Evolutionary conservation across 805 yeast species (phyloP).

Genomic region (Saturnispora serradocipensis): DNA sequence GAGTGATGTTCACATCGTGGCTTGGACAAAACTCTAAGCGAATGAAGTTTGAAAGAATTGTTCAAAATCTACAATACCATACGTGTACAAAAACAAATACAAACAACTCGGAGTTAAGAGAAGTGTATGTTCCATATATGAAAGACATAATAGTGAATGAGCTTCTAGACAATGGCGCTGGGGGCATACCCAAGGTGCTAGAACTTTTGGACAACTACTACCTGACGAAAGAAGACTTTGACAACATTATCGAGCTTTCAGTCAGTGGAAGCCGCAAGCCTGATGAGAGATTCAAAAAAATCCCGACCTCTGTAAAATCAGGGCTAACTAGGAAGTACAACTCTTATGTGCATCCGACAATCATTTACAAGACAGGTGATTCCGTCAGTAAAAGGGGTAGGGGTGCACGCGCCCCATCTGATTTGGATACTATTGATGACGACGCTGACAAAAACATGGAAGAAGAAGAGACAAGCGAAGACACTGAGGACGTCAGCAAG

Average conservation of each 20-base stretch:
- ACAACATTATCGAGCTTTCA: slow-evolving; percentile 71
- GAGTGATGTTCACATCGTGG: slow-evolving; percentile 77
- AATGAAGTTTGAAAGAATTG: slow-evolving; percentile 64
- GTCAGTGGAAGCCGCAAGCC: slow-evolving; percentile 45
- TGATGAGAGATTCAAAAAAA: slow-evolving; percentile 42
- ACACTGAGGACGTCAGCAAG: slow-evolving; percentile 43
- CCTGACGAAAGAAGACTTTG: slow-evolving; percentile 89
- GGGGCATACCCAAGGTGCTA: slow-evolving; percentile 58
- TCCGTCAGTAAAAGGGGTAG: slow-evolving; percentile 36
- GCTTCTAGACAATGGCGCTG: slow-evolving; percentile 43
- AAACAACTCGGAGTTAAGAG: slow-evolving; percentile 61
- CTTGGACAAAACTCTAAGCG: slow-evolving; percentile 84
- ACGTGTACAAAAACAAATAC: slow-evolving; percentile 74
- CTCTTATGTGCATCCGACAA: slow-evolving; percentile 66
- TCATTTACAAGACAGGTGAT: slow-evolving; percentile 67
- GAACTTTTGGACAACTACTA: slow-evolving; percentile 76
- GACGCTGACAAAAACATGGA: slow-evolving; percentile 27
- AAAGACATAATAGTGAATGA: slow-evolving; percentile 52
- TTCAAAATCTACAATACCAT: slow-evolving; percentile 86
- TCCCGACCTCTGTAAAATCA: slow-evolving; percentile 71
- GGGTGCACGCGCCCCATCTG: slow-evolving; percentile 19
- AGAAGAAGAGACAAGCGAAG: slow-evolving; percentile 33
- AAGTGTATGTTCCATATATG: slow-evolving; percentile 65
- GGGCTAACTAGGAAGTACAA: slow-evolving; percentile 86
- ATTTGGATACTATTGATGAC: slow-evolving; percentile 63